Conservation (phyloP, 371 early-diverging fungal genomes). For the Saksenaea vasiformis region DNA sequence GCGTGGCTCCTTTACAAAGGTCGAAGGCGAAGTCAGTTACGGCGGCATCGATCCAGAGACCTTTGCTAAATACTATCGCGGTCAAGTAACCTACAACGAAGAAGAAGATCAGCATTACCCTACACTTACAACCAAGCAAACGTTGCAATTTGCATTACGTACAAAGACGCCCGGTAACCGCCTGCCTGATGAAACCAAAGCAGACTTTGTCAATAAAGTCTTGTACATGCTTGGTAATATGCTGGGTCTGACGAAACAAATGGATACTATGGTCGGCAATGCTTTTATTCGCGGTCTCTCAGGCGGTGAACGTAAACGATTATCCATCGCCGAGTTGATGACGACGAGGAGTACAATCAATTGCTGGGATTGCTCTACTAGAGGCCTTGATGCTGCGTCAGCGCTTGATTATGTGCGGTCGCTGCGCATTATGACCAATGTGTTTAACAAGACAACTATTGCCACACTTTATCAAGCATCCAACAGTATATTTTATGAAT, state of each 20-base stretch:
- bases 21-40: too few relatives aligned
- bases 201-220: constrained; percentile 29
- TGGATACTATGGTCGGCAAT: constrained; percentile 81
- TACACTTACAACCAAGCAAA: too few relatives aligned
- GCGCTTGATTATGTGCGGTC: constrained; percentile 76
- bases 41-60: constrained; percentile 42
- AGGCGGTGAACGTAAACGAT: constrained; percentile 87
- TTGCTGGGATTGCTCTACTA: constrained; percentile 87
- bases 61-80: constrained; percentile 41
- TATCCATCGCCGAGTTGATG: constrained; percentile 84
- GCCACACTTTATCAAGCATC: constrained; percentile 72
- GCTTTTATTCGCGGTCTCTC: constrained; percentile 79
- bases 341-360: constrained; percentile 70
- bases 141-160: too few relatives aligned
- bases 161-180: constrained; percentile 46
- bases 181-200: constrained; percentile 23
- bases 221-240: constrained; percentile 50
- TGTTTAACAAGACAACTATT: constrained; percentile 64
- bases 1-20: constrained; percentile 34
- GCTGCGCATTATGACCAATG: too few relatives aligned
- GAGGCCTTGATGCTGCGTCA: constrained; percentile 88
- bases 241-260: constrained; percentile 71
- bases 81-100: constrained; percentile 48
- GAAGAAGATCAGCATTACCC: constrained; percentile 59
- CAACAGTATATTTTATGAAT: constrained; percentile 73